Evolutionary conservation across 768 basidiomycete genomes (phyloP), one percentile per base, ranked within the genome.

Genomic region (Mycena leptocephala): DNA sequence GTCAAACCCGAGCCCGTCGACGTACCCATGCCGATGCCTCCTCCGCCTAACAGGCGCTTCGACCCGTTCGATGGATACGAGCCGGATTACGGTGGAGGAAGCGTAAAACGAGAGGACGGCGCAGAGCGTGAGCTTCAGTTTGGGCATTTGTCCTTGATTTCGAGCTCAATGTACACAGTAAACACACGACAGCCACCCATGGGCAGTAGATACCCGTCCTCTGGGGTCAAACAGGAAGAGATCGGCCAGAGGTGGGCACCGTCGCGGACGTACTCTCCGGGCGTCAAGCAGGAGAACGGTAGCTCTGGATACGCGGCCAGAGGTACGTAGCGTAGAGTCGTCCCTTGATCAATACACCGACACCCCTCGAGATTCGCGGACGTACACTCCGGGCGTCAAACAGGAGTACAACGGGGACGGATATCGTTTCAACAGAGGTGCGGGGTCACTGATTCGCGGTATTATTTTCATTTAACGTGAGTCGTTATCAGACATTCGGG

Each of bases 61-160:
- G 64, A 73, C 32, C 72, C 72, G 55, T 73, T 67, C 26, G 63
- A 28, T 32, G 70, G 51, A 18, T 65, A 41, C 6, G 62, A 55
- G 33, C 58, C 30, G 32, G 46, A 51, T 14, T 46, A 5, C 26
- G 28, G 22, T 9, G 32, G 20, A 11, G n/a, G 26, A 7, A 24
- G 16, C 7, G 24, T 72, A 4, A 72, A 66, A 13, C 64, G 13
- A 20, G 69, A 70, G 16, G 41, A 56, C 2, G 35, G n/a, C 9
- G 10, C 13, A 5, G 46, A 41, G 5, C 7, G 51, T 18, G 39
- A 56, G 35, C 48, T 35, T 11, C 26, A 1, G 37, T 11, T 33
- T 13, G 2, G 14, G 39, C 6, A 7, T 53, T 35, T 24, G 16
- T 55, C 24, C 8, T 69, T 41, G 7, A 20, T 3, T 37, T 58